Conservation (phyloP, 208 protist species). For the Strigomonas galati region DNA sequence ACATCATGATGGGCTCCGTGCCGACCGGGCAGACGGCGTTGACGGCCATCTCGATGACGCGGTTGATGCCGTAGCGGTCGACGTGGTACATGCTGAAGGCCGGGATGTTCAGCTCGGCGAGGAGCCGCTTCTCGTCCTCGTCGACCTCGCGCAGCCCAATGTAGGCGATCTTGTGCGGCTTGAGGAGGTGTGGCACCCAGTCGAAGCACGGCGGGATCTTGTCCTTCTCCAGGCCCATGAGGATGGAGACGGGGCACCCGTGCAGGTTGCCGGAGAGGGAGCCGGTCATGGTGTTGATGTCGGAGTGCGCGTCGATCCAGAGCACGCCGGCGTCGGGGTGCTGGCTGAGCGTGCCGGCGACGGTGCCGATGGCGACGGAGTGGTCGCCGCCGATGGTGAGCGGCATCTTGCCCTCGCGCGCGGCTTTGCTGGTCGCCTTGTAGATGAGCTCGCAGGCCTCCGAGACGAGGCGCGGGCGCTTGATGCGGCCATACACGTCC, state of each 20-base stretch:
- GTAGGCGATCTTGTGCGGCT: conserved; percentile 56
- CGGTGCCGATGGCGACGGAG: conserved; percentile 46
- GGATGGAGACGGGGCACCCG: conserved; percentile 62
- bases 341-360: conserved; percentile 33
- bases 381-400: conserved; percentile 43
- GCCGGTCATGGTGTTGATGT: conserved; percentile 67
- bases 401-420: conserved; percentile 36
- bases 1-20: conserved; percentile 54
- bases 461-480: conserved; percentile 28
- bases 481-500: conserved; percentile 30
- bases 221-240: conserved; percentile 46
- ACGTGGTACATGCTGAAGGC: conserved; percentile 58
- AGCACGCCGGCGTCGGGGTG: conserved; percentile 56
- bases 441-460: conserved; percentile 37
- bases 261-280: conserved; percentile 67
- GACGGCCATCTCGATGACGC: conserved; percentile 44
- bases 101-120: conserved; percentile 43
- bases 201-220: conserved; percentile 37
- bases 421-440: conserved; percentile 32
- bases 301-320: conserved; percentile 78
- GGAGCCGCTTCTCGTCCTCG: conserved; percentile 50
- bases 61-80: conserved; percentile 57
- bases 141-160: conserved; percentile 67
- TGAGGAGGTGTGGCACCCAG: conserved; percentile 35
- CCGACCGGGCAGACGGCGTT: conserved; percentile 37